These are phyloP conservation scores for Pichia sp. DNA, from an alignment of 1,139 yeast genomes.

Conservation along the genomic window DNA sequence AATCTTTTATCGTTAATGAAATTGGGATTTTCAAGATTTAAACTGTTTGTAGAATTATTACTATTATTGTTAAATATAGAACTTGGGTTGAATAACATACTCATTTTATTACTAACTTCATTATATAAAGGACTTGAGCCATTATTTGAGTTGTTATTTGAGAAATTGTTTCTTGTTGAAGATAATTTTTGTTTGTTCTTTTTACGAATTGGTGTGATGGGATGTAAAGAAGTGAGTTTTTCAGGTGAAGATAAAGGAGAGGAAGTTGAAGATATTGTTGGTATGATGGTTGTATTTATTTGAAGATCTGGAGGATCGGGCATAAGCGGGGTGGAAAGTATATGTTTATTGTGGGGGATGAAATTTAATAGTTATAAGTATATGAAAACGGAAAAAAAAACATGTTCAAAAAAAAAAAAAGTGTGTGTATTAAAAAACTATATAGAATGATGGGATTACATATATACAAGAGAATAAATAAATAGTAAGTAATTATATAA, in stretches of 20 bases:
- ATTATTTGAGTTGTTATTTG: constrained; percentile 1
- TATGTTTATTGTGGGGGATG: neutral
- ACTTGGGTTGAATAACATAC: constrained; percentile 8
- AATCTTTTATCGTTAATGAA: neutral
- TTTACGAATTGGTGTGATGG: neutral
- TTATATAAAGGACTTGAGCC: constrained; percentile 13
- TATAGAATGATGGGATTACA: neutral
- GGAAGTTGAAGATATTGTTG: neutral
- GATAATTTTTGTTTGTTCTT: constrained; percentile 3
- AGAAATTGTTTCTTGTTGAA: constrained; percentile 6
- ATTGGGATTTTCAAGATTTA: neutral
- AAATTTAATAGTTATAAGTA: neutral
- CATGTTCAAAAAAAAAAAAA: neutral
- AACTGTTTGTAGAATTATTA: neutral
- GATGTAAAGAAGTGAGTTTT: neutral
- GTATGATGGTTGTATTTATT: neutral
- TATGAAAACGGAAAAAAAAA: no score
- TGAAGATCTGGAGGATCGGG: neutral
- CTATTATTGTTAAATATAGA: neutral
- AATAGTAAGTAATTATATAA: constrained; percentile 29
- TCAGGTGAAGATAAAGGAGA: constrained; percentile 1
- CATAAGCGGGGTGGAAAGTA: neutral
- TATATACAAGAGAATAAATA: neutral
- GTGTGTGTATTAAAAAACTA: neutral
- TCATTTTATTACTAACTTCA: constrained; percentile 16